Evolutionary conservation across 2,329 filamentous ascomycete genomes (phyloP), one percentile per base, ranked within the genome.

Genomic region (Dryadomyces quercus-mongolicae): DNA sequence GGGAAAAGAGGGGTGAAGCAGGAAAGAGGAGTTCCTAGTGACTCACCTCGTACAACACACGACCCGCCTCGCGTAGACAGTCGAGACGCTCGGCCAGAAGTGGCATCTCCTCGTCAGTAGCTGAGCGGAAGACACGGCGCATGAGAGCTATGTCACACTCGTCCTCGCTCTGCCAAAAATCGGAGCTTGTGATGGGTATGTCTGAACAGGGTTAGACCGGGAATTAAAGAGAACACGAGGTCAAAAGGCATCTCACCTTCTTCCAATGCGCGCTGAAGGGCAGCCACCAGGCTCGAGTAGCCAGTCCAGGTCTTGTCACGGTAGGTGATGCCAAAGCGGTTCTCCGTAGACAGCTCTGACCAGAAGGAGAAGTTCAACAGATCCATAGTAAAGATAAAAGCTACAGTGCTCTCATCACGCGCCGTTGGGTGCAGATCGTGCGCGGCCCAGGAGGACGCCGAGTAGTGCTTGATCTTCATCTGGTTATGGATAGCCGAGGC

Each of bases 331-430:
- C 86, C 79, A 67, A 92, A 98, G 12, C 89, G 77, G 62, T 92
- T 82, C 5, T 82, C 76, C 12, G 86, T 83, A 0, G 74, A 68
- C 47, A 70, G 65, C 52, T 88, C 84, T 15, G 88, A 94, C 93
- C 93, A 98, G 68, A 98, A 98, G 21, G 85, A 94, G 66, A 97
- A 98, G 66, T 98, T 98, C 51, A 98, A 73, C 31, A 98, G 69
- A 66, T 98, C 93, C 89, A 98, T 95, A 20, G 88, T 89, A 67
- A 98, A 97, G 62, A 98, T 92, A 66, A 98, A 97, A 59, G 88
- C 85, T 21, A 95, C 81, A 0, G 89, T 91, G 51, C 70, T 77
- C 63, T 88, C 86, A 64, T 94, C 84, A 7, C 89, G 89, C 45
- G 79, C 63, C 66, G 91, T 86, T 1, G 93, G 93, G 63, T 98